Percentiles rank a stretch among this genome's conserved stretches.
Evolutionary conservation across 2,329 filamentous ascomycete species (phyloP).

Genomic region (Cucurbitaria berberidis): DNA sequence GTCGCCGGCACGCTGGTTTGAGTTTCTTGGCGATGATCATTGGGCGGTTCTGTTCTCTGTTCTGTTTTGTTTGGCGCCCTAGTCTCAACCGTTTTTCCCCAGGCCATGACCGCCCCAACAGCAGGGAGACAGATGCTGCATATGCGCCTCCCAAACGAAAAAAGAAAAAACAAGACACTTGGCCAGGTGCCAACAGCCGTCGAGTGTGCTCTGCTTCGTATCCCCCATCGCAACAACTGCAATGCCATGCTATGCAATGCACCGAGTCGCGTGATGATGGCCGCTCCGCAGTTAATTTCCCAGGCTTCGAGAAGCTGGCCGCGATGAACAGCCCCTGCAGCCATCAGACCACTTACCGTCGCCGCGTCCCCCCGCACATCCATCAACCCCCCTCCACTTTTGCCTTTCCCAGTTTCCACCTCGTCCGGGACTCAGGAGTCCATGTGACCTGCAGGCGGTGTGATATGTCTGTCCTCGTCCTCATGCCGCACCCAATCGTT

Average conservation of each 20-base stretch:
- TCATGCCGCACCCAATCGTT: conserved; percentile 24
- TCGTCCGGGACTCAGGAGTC: too few relatives aligned
- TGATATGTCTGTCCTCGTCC: conserved; percentile 26
- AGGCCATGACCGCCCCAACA: too few relatives aligned
- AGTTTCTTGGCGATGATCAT: conserved; percentile 30
- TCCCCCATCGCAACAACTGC: conserved; percentile 12
- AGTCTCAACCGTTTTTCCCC: conserved; percentile 3
- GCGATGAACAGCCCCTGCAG: conserved; percentile 30
- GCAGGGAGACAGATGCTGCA: too few relatives aligned
- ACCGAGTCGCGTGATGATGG: conserved; percentile 41
- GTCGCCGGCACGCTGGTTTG: conserved; percentile 33
- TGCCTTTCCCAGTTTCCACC: conserved; percentile 12
- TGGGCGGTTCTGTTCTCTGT: too few relatives aligned
- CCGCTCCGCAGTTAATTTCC: conserved; percentile 14
- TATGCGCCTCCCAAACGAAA: too few relatives aligned
- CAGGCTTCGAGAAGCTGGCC: conserved; percentile 38
- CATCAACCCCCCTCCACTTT: conserved; percentile 11
- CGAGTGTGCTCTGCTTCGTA: too few relatives aligned
- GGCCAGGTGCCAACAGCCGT: too few relatives aligned
- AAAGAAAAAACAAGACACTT: too few relatives aligned
- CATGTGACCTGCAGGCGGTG: conserved; percentile 46
- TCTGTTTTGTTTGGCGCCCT: too few relatives aligned
- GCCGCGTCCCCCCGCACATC: conserved; percentile 35
- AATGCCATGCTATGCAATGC: conserved; percentile 21
- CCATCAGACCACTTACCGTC: conserved; percentile 27